Base-by-base conservation (phyloP, 768 basidiomycete genomes). In the Naematelia encephala region DNA sequence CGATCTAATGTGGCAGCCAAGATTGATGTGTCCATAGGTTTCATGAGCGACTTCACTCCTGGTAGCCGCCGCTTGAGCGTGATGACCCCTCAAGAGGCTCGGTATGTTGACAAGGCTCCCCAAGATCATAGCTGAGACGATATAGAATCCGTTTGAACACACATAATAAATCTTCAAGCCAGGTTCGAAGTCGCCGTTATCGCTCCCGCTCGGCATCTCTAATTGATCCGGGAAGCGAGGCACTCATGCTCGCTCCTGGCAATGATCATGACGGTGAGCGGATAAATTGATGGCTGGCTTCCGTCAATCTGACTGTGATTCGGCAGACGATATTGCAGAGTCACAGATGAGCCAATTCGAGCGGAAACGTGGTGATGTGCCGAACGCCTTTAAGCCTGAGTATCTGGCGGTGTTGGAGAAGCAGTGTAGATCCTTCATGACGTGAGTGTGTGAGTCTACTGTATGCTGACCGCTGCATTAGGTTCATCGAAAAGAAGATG, bases 401-500 rank as follows among this genome's bases (percentile, higher is more conserved):
- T 62, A 60, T 44, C 59, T 74, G 22, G 72, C 67, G 1, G 61
- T 59, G 2, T 56, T 74, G 23, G 69, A 71, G 54, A 65, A 27
- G 14, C 64, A 65, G 43, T 74, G 72, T 46, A 58, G 72, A 34
- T 59, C 69, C 56, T 74, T 74, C 48, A 55, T 74, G 34, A 67
- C 52, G 72, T 70, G 42, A 16, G 66, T 62, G 26, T 16, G 44
- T n/a, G 19, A 16, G 26, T 26, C 26, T 29, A 42, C 0, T 48
- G 25, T 22, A 13, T 14, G 51, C 34, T 46, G 42, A 44, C n/a
- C 44, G 10, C 13, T 51, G 50, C n/a, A 8, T 21, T 13, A 51
- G n/a, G 16, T 49, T 42, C 44, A 5, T 43, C 2, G 14, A n/a
- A 3, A 14, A 13, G n/a, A 23, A 5, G 46, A 21, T 52, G 19